phyloP scores from a whole-genome alignment of 257 asterid genomes.

The Solanum etuberosum region DNA sequence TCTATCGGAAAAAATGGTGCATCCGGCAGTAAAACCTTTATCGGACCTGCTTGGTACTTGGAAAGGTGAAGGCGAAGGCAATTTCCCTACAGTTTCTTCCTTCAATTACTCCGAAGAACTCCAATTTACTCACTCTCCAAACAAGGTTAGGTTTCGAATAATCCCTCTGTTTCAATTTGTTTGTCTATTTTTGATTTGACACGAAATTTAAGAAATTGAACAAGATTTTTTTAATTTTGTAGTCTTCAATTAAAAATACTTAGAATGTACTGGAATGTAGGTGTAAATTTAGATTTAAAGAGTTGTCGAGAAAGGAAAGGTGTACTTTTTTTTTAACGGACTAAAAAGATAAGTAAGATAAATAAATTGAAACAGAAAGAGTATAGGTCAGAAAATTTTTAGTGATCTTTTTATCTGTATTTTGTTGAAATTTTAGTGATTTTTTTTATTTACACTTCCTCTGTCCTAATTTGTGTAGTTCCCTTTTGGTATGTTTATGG shows the following conservation, averaged over 20 bases:
- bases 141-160: conserved; percentile 3
- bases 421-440: not conserved
- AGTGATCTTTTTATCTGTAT: not conserved
- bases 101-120: conserved; percentile 53
- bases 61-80: conserved; percentile 56
- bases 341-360: not conserved
- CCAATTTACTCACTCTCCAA: conserved; percentile 43
- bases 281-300: not conserved
- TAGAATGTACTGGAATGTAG: not conserved
- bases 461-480: not conserved
- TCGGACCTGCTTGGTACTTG: conserved; percentile 51
- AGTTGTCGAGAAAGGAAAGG: not conserved
- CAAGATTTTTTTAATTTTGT: not conserved
- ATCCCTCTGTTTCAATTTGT: not conserved
- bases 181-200: not conserved
- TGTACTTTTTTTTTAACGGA: not conserved
- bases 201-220: fast-evolving
- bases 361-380: not conserved
- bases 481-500: not conserved
- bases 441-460: not conserved
- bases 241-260: not conserved
- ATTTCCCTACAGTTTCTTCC: conserved; percentile 51
- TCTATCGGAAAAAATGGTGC: conserved; percentile 9
- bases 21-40: conserved; percentile 43
- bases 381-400: not conserved